Evolutionary conservation across 164 flowering plant genomes (phyloP), one percentile per base, ranked within the genome.

Genomic region (Dillenia turbinata): DNA sequence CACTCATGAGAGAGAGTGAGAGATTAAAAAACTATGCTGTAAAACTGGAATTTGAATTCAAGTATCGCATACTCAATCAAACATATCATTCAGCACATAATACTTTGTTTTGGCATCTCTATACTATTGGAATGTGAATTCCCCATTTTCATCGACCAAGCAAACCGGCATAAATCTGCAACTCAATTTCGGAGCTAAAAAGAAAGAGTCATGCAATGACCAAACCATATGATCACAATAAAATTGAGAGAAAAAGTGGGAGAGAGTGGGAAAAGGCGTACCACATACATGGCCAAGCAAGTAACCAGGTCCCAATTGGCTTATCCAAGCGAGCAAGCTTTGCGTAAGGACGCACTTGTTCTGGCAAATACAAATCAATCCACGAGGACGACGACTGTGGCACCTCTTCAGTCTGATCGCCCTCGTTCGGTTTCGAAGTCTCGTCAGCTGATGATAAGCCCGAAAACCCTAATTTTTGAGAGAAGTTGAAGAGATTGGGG

Each of bases 231-330:
- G 24, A 53, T n/a, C 47, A 45, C 49, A 10, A 46, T 53, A 57
- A 10, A 17, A 33, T 57, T 12, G 9, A 9, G 47, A 50, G 6
- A 33, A 33, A 5, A 33, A 33, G 40, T 33, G 40, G 40, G 40
- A 26, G 40, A 26, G 40, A 33, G 40, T 33, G 40, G 14, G 26
- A 44, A 16, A 49, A 10, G 49, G 24, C 81, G 61, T 83, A 93
- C 98, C 99, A 94, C 85, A 91, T 79, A 75, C 97, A 88, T 47
- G 99, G 96, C 97, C 96, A 89, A 62, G 96, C 97, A 7, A 94
- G 85, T 66, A 94, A 77, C 99, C 99, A 94, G 16, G 97, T 94
- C 17, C 99, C 99, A 43, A 94, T 89, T 7, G 97, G 97, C 69
- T 80, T 86, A 76, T 94, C 96, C 57, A 94, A 78, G n/a, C 99